Conservation (phyloP, 192 early-diverging fungal genomes). For the Entomortierella lignicola region DNA sequence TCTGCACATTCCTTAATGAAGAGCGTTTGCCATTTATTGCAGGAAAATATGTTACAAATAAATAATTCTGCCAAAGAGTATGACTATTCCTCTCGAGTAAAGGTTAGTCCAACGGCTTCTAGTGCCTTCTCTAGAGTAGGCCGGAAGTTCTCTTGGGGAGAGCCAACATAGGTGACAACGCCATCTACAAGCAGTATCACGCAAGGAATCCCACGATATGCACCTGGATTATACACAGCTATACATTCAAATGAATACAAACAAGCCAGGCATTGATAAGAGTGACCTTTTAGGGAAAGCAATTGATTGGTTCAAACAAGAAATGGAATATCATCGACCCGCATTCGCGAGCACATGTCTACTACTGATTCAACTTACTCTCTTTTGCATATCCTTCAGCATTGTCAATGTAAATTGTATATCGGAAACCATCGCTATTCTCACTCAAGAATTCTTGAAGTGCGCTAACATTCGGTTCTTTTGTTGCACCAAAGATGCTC, state of each 20-base stretch:
- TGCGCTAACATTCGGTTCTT: neutral
- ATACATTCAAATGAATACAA: neutral
- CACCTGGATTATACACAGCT: constrained; percentile 39
- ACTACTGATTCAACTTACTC: constrained; percentile 16
- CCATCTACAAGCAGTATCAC: constrained; percentile 31
- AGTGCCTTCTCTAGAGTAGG: constrained; percentile 15
- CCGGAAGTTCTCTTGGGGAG: constrained; percentile 35
- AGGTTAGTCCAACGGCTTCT: neutral
- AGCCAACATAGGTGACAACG: constrained; percentile 34
- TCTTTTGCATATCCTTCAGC: constrained; percentile 46
- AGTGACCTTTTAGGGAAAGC: too few species aligned
- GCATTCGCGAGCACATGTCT: neutral
- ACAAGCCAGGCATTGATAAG: neutral
- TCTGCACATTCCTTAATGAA: too few species aligned
- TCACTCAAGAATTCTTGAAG: constrained; percentile 24
- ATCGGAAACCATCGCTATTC: constrained; percentile 31
- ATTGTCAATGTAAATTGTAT: constrained; percentile 36
- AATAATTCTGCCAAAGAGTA: too few species aligned
- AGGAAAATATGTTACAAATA: too few species aligned
- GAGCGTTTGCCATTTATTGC: too few species aligned
- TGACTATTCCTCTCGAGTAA: constrained; percentile 18
- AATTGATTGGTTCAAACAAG: neutral
- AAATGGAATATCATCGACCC: neutral
- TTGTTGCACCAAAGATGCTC: constrained; percentile 41
- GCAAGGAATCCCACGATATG: constrained; percentile 49